These are phyloP conservation scores for Nematocida sp. DNA, from an alignment of 371 early-diverging fungal species.

Conservation along the genomic window DNA sequence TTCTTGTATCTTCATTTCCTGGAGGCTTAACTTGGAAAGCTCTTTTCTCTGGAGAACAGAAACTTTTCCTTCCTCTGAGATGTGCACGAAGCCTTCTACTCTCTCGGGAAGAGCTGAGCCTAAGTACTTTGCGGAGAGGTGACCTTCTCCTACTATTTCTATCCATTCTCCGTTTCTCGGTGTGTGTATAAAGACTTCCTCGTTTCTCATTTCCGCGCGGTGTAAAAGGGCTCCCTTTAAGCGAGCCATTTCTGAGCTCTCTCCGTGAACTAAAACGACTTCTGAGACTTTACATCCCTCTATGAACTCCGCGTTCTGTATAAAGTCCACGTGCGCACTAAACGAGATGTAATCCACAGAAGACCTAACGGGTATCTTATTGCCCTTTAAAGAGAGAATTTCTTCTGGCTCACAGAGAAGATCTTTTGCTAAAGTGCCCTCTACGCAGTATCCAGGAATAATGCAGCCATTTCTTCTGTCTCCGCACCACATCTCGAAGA, in stretches of 20 bases:
- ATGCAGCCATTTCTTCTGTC: slow-evolving; percentile 88
- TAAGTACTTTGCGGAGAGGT: slow-evolving; percentile 50
- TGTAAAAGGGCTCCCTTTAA: slow-evolving; percentile 80
- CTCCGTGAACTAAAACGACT: slow-evolving; percentile 96
- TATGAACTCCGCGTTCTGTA: slow-evolving; percentile 94
- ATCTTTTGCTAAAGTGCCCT: slow-evolving; percentile 93
- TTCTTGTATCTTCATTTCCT: slow-evolving; percentile 39
- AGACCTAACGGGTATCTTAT: slow-evolving; percentile 78
- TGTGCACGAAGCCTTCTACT: slow-evolving; percentile 40
- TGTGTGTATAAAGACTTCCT: slow-evolving; percentile 75
- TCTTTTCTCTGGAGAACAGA: slow-evolving; percentile 29
- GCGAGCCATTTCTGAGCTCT: slow-evolving; percentile 91
- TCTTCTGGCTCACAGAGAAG: slow-evolving; percentile 86
- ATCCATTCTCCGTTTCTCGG: slow-evolving; percentile 89
- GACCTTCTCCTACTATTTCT: slow-evolving; percentile 76
- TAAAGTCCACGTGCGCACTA: slow-evolving; percentile 96
- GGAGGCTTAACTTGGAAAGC: slow-evolving; percentile 4
- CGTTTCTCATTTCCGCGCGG: slow-evolving; percentile 74
- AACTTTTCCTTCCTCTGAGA: slow-evolving; percentile 49
- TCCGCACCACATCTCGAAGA: slow-evolving; percentile 94
- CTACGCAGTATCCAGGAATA: slow-evolving; percentile 96
- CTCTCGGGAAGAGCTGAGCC: slow-evolving; percentile 10
- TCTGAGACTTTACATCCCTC: slow-evolving; percentile 87
- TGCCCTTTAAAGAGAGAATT: slow-evolving; percentile 77
- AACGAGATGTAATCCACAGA: slow-evolving; percentile 95